Percentiles rank a stretch among this genome's conserved stretches.
Evolutionary conservation across 108 stramenopile species (phyloP).

Genomic region (Nitzschia sp.): DNA sequence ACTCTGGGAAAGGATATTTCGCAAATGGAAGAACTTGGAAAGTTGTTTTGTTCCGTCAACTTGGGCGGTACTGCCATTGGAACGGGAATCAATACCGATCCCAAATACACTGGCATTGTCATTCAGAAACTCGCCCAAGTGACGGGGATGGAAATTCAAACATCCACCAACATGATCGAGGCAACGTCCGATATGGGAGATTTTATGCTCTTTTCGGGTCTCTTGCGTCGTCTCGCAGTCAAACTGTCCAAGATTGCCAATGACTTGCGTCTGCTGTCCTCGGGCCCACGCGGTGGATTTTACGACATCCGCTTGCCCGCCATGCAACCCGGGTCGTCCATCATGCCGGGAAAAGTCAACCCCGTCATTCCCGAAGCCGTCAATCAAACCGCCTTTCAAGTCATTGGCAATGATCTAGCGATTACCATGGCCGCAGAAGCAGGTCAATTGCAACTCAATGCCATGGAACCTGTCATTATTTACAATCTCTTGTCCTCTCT

Average conservation of each 20-base stretch:
- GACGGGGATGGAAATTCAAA: constrained; percentile 50
- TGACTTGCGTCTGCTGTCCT: constrained; percentile 63
- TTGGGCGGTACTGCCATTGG: constrained; percentile 75
- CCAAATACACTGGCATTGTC: constrained; percentile 50
- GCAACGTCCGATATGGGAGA: constrained; percentile 68
- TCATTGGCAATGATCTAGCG: constrained; percentile 72
- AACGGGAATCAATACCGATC: constrained; percentile 64
- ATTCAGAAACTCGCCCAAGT: constrained; percentile 49
- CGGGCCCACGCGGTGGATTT: constrained; percentile 67
- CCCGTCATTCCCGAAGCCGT: constrained; percentile 80
- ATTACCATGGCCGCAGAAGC: constrained; percentile 60
- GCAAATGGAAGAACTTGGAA: constrained; percentile 43
- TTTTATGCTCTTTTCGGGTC: constrained; percentile 52
- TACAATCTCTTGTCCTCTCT: constrained; percentile 48
- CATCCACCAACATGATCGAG: constrained; percentile 68
- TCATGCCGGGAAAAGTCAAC: constrained; percentile 73
- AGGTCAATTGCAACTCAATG: constrained; percentile 76
- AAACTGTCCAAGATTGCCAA: constrained; percentile 76
- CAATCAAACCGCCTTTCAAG: constrained; percentile 66
- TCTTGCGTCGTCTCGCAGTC: constrained; percentile 51
- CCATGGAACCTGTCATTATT: constrained; percentile 71
- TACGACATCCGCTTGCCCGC: constrained; percentile 67
- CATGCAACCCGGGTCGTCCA: constrained; percentile 70
- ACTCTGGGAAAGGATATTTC: constrained; percentile 47
- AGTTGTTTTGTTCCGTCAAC: constrained; percentile 12